These are phyloP conservation scores for Prototheca wickerhamii DNA, from an alignment of 163 green algal species.

Conservation along the genomic window DNA sequence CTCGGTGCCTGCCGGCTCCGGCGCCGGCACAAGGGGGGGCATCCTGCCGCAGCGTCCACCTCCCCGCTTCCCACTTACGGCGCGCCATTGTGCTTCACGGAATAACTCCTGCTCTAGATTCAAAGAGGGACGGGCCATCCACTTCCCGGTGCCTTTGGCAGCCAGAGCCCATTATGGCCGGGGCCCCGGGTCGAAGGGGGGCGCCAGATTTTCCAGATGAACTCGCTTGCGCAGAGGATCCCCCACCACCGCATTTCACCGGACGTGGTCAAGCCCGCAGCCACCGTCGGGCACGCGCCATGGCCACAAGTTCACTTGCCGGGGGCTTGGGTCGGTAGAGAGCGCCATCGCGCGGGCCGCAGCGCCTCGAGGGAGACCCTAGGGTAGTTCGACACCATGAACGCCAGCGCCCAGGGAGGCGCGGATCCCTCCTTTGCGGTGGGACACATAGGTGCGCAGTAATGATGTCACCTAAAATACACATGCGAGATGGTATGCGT, in stretches of 20 bases:
- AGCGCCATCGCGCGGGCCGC: too few relatives aligned
- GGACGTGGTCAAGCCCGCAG: not conserved
- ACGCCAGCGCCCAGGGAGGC: too few relatives aligned
- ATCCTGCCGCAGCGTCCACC: not conserved
- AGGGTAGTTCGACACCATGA: not conserved
- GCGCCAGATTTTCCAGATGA: not conserved
- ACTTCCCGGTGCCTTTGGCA: not conserved
- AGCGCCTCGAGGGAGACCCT: too few relatives aligned
- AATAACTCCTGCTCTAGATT: not conserved
- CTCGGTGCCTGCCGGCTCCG: not conserved
- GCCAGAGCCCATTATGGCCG: not conserved
- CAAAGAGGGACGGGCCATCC: not conserved
- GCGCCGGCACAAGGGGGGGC: not conserved
- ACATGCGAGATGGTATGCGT: not conserved
- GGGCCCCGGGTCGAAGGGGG: not conserved
- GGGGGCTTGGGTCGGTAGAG: too few relatives aligned
- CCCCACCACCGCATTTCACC: not conserved
- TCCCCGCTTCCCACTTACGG: not conserved
- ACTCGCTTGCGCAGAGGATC: not conserved
- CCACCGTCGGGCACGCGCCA: too few relatives aligned
- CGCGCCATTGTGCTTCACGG: slow-evolving; percentile 1
- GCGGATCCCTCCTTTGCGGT: not conserved
- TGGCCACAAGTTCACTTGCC: too few relatives aligned
- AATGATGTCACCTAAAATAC: not conserved
- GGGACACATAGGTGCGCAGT: not conserved